A percentile compares a stretch with the other conserved stretches of the same genome.
Conservation (phyloP, 177 flowering plant genomes). For the Tripterygium wilfordii region DNA sequence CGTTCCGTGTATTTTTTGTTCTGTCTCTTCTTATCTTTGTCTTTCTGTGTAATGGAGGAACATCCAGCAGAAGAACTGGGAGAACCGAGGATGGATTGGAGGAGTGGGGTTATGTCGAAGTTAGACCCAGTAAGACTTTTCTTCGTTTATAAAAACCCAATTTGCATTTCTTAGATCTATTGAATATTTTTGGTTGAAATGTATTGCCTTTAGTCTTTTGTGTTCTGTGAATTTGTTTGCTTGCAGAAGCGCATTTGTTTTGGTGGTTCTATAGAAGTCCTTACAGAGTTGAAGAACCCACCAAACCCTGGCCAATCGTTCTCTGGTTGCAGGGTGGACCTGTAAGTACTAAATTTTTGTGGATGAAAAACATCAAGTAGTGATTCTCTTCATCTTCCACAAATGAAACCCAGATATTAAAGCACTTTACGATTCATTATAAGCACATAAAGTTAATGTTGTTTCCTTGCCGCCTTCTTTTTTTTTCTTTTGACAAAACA, state of each 20-base stretch:
- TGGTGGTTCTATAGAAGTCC: slow-evolving; percentile 72
- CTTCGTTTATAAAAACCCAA: too few species aligned
- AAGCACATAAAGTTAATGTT: too few species aligned
- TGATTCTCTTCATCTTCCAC: too few species aligned
- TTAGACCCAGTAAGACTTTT: slow-evolving; percentile 64
- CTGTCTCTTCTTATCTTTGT: slow-evolving; percentile 12
- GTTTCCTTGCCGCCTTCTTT: too few species aligned
- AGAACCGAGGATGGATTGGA: slow-evolving; percentile 34
- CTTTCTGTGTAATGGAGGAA: slow-evolving; percentile 15
- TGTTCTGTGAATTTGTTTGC: background rate
- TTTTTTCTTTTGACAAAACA: too few species aligned
- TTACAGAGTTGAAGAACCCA: slow-evolving; percentile 37
- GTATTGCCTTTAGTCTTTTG: background rate
- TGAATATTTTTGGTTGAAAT: too few species aligned
- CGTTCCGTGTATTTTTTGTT: slow-evolving; percentile 5
- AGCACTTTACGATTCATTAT: too few species aligned
- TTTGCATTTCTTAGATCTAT: too few species aligned
- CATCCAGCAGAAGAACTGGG: slow-evolving; percentile 6
- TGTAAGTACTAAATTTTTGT: slow-evolving; percentile 25
- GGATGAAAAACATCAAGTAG: too few species aligned
- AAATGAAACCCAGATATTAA: too few species aligned
- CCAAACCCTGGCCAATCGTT: slow-evolving; percentile 64
- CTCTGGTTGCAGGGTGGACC: slow-evolving; percentile 80
- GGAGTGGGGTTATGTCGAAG: slow-evolving; percentile 63
- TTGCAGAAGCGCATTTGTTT: slow-evolving; percentile 64